Base-by-base conservation (phyloP, 257 asterid species). In the Asclepias syriaca region DNA sequence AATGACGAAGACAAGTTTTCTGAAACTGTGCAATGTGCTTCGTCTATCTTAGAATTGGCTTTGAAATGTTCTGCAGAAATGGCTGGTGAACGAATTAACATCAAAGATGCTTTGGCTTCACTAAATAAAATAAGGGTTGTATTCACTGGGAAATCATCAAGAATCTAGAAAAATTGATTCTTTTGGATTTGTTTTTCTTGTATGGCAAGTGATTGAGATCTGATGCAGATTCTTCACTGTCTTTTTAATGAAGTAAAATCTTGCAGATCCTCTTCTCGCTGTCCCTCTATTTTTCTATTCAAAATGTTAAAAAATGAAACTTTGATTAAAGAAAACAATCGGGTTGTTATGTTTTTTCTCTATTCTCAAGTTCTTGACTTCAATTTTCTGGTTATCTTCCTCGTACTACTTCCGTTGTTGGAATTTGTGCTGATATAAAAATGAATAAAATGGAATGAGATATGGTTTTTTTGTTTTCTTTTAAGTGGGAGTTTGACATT, bases 1-100 rank as follows among this genome's bases (percentile, higher is more conserved):
- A 49, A 43, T 43, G 48, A 53, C 57, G 5, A 15, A 1, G 75
- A 56, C n/a, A 32, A 59, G 22, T 58, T 40, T 11, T 27, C 5
- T 34, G 56, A 5, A 57, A 79, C 68, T 13, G 6, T 29, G 8
- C 80, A 34, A 59, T 66, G 81, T 73, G 22, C 72, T 22, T 72
- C 77, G 45, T 59, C 66, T 1, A 66, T 82, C n/a, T 13, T 80
- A 77, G 77, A 82, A 53, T 72, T 82, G 77, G 85, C 82, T 57
- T 72, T 82, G 66, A 72, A 74, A 40, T 85, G 87, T 80, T 76
- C 76, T 15, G 51, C 55, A 16, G 81, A 85, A 63, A 55, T 57
- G 12, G 81, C 81, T 6, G 72, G 55, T n/a, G 81, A 76, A 43
- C 80, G 81, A 78, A 74, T 73, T 51, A 50, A 73, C 67, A 75